Percentiles rank a stretch among this genome's conserved stretches.
Evolutionary conservation across 352 stramenopile genomes (phyloP).

Genomic region (Pythium chondricola): DNA sequence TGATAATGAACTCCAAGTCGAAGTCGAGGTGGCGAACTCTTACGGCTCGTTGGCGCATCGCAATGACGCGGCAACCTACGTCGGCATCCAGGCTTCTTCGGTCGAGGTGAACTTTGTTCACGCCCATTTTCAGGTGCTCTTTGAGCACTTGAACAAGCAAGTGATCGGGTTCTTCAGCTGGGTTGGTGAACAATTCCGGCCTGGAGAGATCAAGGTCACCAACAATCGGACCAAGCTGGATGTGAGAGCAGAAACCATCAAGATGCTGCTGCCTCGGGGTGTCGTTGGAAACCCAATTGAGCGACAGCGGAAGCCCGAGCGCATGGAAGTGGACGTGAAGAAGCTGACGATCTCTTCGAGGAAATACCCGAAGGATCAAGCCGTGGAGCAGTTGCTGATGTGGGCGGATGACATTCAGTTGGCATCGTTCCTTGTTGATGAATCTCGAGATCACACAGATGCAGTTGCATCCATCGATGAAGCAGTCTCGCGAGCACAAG

Average conservation of each 20-base stretch:
- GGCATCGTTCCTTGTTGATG: constrained; percentile 30
- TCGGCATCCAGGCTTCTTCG: constrained; percentile 29
- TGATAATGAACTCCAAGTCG: constrained; percentile 23
- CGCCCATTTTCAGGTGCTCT: constrained; percentile 34
- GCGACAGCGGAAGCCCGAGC: constrained; percentile 38
- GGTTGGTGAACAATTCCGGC: constrained; percentile 45
- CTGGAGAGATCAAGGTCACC: constrained; percentile 16
- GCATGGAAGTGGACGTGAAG: constrained; percentile 41
- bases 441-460: constrained; percentile 20
- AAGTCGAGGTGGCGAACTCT: constrained; percentile 33
- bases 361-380: constrained; percentile 27
- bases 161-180: constrained; percentile 64
- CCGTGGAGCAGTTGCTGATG: constrained; percentile 47
- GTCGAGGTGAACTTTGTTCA: constrained; percentile 62
- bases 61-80: constrained; percentile 32
- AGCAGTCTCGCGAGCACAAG: constrained; percentile 14
- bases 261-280: constrained; percentile 39
- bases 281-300: constrained; percentile 32
- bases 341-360: constrained; percentile 39
- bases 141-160: constrained; percentile 48
- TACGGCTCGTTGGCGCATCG: constrained; percentile 41
- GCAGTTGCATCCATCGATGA: constrained; percentile 34
- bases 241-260: constrained; percentile 29
- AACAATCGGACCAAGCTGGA: constrained; percentile 59
- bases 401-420: constrained; percentile 31